Base-by-base conservation (phyloP, 2,329 filamentous ascomycete genomes). In the Venturia carpophila region DNA sequence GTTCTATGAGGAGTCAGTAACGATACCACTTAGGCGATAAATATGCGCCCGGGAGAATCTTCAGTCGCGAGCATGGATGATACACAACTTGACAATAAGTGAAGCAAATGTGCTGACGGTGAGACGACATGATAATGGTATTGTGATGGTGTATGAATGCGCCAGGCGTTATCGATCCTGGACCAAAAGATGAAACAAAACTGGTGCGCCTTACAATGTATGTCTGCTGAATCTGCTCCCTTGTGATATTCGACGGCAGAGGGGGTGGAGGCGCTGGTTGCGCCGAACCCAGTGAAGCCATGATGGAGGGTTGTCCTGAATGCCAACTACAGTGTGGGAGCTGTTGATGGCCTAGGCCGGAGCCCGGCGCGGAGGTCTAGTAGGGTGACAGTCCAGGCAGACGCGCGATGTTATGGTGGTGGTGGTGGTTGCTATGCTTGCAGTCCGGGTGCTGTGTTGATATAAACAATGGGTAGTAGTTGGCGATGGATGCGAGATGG, bases 211-310 rank as follows among this genome's bases (percentile, higher is more conserved):
- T 73, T 82, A 90, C 88, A 75, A 80, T 78, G 68, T 83, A 89
- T 70, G 90, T 83, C 71, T 91, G 89, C 76, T 92, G 89, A 52
- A 92, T 83, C 74, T 91, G 86, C 72, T 91, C 87, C 72, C 88
- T 88, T 66, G 85, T 92, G 72, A 92, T 81, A 74, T 87, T 87
- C 43, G 82, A 79, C 17, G 64, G 64, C 55, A 65, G 10, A 4
- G 52, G 52, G n/a, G 64, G 58, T 9, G 52, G 30, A 30, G 30
- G 47, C 24, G 41, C 58, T 37, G 47, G 64, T 42, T 49, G 39
- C 24, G 64, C 27, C 41, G 41, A 21, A 10, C 43, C 39, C 13
- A 65, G 5, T 15, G 64, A 42, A 39, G 64, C 64, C 64, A 65
- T 65, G 52, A 10, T 62, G 56, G 13, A 41, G n/a, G 45, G 24